Evolutionary conservation across 208 protist species (phyloP), one percentile per base, ranked within the genome.

Genomic region (Borovskyia barvae): DNA sequence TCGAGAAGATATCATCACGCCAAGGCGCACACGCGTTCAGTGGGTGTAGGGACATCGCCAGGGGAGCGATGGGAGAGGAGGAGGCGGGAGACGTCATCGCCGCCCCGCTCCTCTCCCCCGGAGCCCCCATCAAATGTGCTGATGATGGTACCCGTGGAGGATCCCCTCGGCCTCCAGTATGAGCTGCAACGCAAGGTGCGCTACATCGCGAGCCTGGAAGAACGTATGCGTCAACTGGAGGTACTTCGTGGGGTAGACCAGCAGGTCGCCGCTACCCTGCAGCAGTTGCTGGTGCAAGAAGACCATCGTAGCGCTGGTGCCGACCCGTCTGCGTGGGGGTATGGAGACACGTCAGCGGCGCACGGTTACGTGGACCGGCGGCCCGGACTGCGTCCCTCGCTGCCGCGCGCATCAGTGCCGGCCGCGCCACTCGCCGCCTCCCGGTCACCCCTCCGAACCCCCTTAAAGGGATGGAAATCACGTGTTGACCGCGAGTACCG

Each of bases 101-200:
- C 40, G 36, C 14, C 37, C 20, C 33, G 14, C 45, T 20, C 26
- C 45, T 3, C 36, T 24, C 17, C 50, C 8, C 47, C 53, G 19
- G 54, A 70, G 25, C n/a, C n/a, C n/a, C n/a, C n/a, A n/a, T n/a
- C n/a, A n/a, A n/a, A n/a, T n/a, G n/a, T n/a, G n/a, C 42, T 70
- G 37, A 17, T 63, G 22, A n/a, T 63, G 24, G 30, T 74, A 42
- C 58, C 67, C 22, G 28, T 66, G 7, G 40, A 78, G 32, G 59
- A 76, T 26, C 71, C 77, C 17, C 60, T 71, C 40, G 72, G 58
- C 19, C 37, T 80, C 25, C 42, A 33, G 3, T 57, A 78, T 40
- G 70, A 85, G 45, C 61, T 78, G 36, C 58, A 68, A 40, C 48
- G 64, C 42, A 78, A 78, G 53, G 37, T 49, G 7, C 53, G 74